These are phyloP conservation scores for Hansenula lynferdii DNA, from an alignment of 1,139 yeast genomes.

Conservation along the genomic window DNA sequence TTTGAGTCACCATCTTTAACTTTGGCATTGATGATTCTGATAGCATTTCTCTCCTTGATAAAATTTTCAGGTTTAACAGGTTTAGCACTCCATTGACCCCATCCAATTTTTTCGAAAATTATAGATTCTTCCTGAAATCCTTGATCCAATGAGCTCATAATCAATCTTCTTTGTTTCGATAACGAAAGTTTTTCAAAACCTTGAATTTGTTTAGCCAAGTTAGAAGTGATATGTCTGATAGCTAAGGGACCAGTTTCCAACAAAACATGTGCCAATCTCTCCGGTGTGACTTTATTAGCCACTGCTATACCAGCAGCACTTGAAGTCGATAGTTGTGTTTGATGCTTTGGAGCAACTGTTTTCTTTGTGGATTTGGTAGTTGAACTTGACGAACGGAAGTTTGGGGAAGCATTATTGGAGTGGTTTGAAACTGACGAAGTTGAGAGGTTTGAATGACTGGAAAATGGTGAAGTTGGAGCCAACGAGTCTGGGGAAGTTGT, in stretches of 20 bases:
- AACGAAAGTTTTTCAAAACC: constrained; percentile 77
- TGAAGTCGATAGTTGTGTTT: constrained; percentile 53
- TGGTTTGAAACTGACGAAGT: constrained; percentile 14
- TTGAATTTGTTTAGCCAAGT: constrained; percentile 68
- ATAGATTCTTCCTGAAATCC: constrained; percentile 59
- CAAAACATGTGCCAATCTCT: constrained; percentile 65
- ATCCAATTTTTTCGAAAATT: constrained; percentile 91
- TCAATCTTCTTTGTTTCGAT: constrained; percentile 84
- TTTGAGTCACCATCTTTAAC: constrained; percentile 34
- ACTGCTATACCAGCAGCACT: constrained; percentile 89
- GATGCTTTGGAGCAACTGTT: constrained; percentile 22
- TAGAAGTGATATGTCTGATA: constrained; percentile 82
- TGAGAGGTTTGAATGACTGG: constrained; percentile 14
- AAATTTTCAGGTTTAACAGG: constrained; percentile 47
- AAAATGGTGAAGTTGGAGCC: constrained; percentile 22
- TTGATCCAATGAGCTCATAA: constrained; percentile 81
- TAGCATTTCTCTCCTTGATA: constrained; percentile 30
- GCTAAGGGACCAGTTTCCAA: constrained; percentile 82
- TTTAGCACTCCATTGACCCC: constrained; percentile 97
- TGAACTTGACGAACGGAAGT: too few species aligned
- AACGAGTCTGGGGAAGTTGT: constrained; percentile 16
- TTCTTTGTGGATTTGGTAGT: constrained; percentile 20
- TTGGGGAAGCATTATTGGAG: constrained; percentile 12
- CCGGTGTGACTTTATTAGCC: constrained; percentile 81
- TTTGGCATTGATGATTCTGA: constrained; percentile 28